Conservation (phyloP, 2,329 filamentous ascomycete genomes). For the Knufia fluminis region DNA sequence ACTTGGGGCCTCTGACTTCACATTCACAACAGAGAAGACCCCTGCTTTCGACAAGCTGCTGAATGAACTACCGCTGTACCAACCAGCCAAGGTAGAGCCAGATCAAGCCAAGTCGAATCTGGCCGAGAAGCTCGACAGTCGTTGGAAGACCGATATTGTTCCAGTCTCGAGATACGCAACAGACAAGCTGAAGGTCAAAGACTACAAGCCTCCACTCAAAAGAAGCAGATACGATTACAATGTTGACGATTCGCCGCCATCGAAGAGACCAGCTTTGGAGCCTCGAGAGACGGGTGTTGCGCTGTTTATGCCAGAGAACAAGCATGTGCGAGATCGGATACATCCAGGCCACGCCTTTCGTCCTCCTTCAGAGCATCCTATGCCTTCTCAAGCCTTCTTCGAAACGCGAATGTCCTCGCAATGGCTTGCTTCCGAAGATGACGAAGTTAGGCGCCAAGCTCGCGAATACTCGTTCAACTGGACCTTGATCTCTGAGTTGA, state of each 20-base stretch:
- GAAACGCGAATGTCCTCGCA: slow-evolving; percentile 79
- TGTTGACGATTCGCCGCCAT: slow-evolving; percentile 57
- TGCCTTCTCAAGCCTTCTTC: slow-evolving; percentile 86
- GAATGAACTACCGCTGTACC: slow-evolving; percentile 71
- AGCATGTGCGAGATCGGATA: slow-evolving; percentile 76
- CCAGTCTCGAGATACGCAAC: slow-evolving; percentile 81
- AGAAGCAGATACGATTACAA: slow-evolving; percentile 77
- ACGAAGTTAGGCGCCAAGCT: slow-evolving; percentile 74
- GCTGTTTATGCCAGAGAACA: slow-evolving; percentile 82
- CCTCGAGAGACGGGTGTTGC: slow-evolving; percentile 70
- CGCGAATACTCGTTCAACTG: slow-evolving; percentile 96
- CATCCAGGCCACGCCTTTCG: slow-evolving; percentile 88
- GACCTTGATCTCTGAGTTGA: slow-evolving; percentile 79
- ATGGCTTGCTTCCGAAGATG: slow-evolving; percentile 84
- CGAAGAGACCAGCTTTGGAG: slow-evolving; percentile 43
- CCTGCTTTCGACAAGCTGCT: slow-evolving; percentile 67
- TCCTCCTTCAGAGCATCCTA: slow-evolving; percentile 80
- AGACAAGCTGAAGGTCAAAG: slow-evolving; percentile 63
- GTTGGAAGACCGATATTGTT: slow-evolving; percentile 67
- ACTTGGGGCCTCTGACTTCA: slow-evolving; percentile 69
- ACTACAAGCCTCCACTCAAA: slow-evolving; percentile 59
- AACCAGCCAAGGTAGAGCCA: slow-evolving; percentile 48
- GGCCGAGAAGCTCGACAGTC: slow-evolving; percentile 52
- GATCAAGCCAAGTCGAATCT: slow-evolving; percentile 27
- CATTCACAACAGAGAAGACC: slow-evolving; percentile 67